Conservation (phyloP, 352 stramenopile genomes). For the Peronospora farinosa region DNA sequence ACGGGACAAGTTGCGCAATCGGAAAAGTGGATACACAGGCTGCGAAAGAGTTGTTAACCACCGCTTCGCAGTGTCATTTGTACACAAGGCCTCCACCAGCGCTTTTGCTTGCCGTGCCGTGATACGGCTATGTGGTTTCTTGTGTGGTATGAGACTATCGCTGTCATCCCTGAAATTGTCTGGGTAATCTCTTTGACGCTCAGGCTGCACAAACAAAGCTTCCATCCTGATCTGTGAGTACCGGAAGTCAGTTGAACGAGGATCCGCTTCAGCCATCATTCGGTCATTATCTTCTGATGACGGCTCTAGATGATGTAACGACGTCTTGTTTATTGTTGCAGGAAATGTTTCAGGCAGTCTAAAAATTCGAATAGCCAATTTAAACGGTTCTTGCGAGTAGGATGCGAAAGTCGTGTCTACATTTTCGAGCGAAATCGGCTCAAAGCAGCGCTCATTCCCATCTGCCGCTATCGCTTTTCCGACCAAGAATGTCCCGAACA, state of each 20-base stretch:
- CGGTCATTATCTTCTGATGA: conserved; percentile 15
- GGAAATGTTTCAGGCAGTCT: conserved; percentile 4
- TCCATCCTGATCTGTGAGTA: conserved; percentile 77
- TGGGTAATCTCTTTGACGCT: conserved; percentile 10
- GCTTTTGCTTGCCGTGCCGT: conserved; percentile 16
- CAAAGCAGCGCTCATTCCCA: conserved; percentile 43
- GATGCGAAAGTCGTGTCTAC: conserved; percentile 28
- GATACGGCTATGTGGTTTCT: conserved; percentile 17
- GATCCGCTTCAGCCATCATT: conserved; percentile 32
- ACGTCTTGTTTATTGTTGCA: conserved; percentile 5
- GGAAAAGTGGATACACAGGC: conserved; percentile 55
- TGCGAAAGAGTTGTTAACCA: conserved; percentile 32
- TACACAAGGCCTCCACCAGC: conserved; percentile 25
- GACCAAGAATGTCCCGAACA: conserved; percentile 53
- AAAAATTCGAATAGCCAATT: conserved; percentile 53
- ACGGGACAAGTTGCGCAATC: conserved; percentile 45
- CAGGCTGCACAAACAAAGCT: conserved; percentile 51
- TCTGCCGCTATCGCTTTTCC: conserved; percentile 27
- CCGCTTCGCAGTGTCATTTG: conserved; percentile 21
- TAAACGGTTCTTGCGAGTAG: conserved; percentile 49
- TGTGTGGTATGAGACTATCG: conserved; percentile 16
- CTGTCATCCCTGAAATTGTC: conserved; percentile 25
- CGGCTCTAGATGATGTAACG: conserved; percentile 4
- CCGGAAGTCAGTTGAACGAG: conserved; percentile 52
- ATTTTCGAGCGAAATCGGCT: conserved; percentile 22